Conservation (phyloP, 1,284 basidiomycete genomes). For the Ganoderma sinense region DNA sequence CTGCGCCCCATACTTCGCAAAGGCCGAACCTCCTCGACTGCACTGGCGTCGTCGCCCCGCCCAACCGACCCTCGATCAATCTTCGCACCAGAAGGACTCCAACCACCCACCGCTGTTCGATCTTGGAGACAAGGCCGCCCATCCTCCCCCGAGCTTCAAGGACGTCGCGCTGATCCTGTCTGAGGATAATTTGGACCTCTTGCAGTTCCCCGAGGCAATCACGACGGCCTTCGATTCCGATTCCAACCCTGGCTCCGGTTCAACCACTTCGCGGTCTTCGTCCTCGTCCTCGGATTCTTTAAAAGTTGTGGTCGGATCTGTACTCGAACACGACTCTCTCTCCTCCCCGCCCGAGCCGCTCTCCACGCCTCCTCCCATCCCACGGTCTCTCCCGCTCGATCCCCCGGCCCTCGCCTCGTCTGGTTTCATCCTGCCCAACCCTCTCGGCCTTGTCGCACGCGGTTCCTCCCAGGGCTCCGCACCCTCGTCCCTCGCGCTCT, state of each 20-base stretch:
- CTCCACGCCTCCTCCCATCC: not conserved
- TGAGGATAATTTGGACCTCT: not conserved
- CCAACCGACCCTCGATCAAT: not conserved
- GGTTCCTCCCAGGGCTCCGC: not conserved
- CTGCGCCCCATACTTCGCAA: constrained; percentile 5
- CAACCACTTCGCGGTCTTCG: not conserved
- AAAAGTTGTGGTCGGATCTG: not conserved
- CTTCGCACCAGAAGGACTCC: not conserved
- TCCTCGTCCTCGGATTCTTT: not conserved
- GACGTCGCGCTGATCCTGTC: not conserved
- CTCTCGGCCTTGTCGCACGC: not conserved
- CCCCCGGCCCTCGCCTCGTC: not conserved
- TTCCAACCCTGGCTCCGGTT: not conserved
- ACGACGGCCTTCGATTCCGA: not conserved
- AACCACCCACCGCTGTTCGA: not conserved
- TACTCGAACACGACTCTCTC: not conserved
- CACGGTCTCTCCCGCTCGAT: not conserved
- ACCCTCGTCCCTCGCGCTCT: not conserved
- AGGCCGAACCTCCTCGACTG: constrained; percentile 8
- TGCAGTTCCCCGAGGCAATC: not conserved
- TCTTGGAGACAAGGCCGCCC: not conserved
- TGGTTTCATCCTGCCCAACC: too few species aligned
- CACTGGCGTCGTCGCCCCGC: constrained; percentile 1
- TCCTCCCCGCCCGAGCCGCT: not conserved
- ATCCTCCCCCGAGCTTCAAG: not conserved